phyloP scores from a whole-genome alignment of 352 stramenopile genomes.

The Globisporangium ultimum region DNA sequence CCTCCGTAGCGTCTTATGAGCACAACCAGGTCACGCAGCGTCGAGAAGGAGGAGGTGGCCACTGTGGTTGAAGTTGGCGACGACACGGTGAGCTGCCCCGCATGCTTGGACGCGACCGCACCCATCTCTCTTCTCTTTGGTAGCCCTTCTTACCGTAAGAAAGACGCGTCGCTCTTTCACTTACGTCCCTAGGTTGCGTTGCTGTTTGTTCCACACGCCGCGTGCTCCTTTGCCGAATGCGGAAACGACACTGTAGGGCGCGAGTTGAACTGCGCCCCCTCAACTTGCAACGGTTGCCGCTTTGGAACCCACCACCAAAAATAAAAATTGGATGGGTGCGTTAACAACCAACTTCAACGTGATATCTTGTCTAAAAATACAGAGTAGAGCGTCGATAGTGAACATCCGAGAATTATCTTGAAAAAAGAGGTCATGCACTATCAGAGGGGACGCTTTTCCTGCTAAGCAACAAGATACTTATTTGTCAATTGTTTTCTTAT shows the following conservation, averaged over 20 bases:
- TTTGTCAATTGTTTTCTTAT: too few relatives aligned
- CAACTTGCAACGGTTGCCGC: slow-evolving; percentile 1
- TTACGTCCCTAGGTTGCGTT: not conserved
- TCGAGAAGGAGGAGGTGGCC: not conserved
- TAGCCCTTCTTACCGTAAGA: not conserved
- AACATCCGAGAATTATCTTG: too few relatives aligned
- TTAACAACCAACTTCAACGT: slow-evolving; percentile 19
- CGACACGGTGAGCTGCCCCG: not conserved
- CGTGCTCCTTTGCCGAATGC: slow-evolving; percentile 1
- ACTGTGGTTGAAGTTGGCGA: not conserved
- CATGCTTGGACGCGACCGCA: slow-evolving; percentile 4
- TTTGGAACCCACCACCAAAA: not conserved
- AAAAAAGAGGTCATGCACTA: too few relatives aligned
- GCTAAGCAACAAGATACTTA: too few relatives aligned
- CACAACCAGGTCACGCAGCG: slow-evolving; percentile 12
- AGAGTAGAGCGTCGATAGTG: too few relatives aligned
- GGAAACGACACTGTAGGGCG: not conserved
- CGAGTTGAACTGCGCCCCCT: not conserved
- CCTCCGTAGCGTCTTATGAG: slow-evolving; percentile 22
- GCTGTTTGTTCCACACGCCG: not conserved
- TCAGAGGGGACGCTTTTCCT: too few relatives aligned
- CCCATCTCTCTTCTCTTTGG: slow-evolving; percentile 7
- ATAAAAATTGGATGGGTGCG: not conserved
- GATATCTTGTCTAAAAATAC: not conserved
- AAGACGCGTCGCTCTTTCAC: not conserved